Evolutionary conservation across 2,329 filamentous ascomycete species (phyloP), one percentile per base, ranked within the genome.

Genomic region (Trichoderma cornu-damae): DNA sequence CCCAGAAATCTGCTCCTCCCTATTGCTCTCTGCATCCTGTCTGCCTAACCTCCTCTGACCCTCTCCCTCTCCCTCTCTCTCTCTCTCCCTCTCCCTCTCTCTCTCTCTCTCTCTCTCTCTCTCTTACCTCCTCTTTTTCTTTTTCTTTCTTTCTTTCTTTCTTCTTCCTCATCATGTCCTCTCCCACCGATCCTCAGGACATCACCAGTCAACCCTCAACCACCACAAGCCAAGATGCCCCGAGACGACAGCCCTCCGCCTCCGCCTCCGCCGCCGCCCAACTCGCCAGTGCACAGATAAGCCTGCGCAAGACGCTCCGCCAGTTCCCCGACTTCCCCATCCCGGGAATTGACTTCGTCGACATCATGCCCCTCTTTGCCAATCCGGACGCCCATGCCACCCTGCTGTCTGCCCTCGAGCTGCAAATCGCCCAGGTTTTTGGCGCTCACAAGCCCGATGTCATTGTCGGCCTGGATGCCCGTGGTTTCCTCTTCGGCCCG

Each of bases 311-410:
- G 65, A 83, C 87, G 60, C 83, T 97, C 66, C 89, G 89, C 74
- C 86, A 91, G 73, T 96, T 90, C 77, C 84, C 86, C 68, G 90
- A 97, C 79, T 97, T 96, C 77, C 93, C 93, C 59, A 86, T 88
- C 64, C 86, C 88, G 44, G 93, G 94, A 72, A 93, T 99, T 70
- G 81, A 96, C 68, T 99, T 99, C 75, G 90, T 96, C 78, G 94
- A 99, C 72, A 97, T 99, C 75, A 87, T 99, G 74, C 94, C 94
- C 61, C 87, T 97, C 70, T 97, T 99, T 79, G 85, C 89, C 71
- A 82, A 90, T 69, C 85, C 86, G 56, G 70, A 73, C 51, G 79
- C 89, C 61, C 93, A 96, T 76, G 79, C 82, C 65, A 81, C 84
- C 57, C 86, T 99, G 59, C 79, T 96, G 71, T 83, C 86, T 67